Conservation (phyloP, 331 rosid genomes). For the Quercus phellos region DNA sequence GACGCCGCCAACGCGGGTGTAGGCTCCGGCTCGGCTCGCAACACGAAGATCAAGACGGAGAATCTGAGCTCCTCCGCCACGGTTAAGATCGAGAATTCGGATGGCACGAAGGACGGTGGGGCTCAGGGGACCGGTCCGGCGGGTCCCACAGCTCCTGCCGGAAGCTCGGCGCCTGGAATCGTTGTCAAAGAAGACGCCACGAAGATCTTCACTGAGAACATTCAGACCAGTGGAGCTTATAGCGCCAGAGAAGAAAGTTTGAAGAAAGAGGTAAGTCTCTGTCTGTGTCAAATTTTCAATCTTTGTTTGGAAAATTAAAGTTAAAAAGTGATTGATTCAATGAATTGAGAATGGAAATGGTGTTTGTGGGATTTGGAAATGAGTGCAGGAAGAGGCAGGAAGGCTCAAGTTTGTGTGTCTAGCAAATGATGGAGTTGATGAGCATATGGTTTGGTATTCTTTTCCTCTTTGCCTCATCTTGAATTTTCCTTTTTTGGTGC, state of each 20-base stretch:
- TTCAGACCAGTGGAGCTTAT: slow-evolving; percentile 95
- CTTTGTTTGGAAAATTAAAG: not conserved
- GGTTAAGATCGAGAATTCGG: slow-evolving; percentile 64
- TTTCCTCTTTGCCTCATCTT: slow-evolving; percentile 19
- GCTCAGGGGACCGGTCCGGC: slow-evolving; percentile 20
- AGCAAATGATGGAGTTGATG: slow-evolving; percentile 77
- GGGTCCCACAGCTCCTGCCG: slow-evolving; percentile 25
- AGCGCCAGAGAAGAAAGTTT: slow-evolving; percentile 84
- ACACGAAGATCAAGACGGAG: slow-evolving; percentile 65
- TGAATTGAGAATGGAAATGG: not conserved
- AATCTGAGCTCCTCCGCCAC: slow-evolving; percentile 18
- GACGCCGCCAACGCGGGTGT: slow-evolving; percentile 16
- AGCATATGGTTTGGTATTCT: slow-evolving; percentile 92
- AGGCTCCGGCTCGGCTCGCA: slow-evolving; percentile 39
- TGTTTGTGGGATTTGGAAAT: not conserved
- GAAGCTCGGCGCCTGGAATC: slow-evolving; percentile 50
- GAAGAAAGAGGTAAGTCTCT: slow-evolving; percentile 59
- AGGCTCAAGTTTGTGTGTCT: slow-evolving; percentile 72
- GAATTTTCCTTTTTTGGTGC: not conserved
- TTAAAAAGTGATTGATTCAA: not conserved
- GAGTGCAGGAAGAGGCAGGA: slow-evolving; percentile 87
- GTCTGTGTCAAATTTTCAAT: not conserved
- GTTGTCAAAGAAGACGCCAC: slow-evolving; percentile 77
- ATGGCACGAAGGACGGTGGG: slow-evolving; percentile 44
- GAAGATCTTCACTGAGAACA: slow-evolving; percentile 81